Percentiles rank a stretch among this genome's conserved stretches.
These are phyloP conservation scores for Pistacia integerrima DNA, from an alignment of 345 rosid genomes.

Conservation along the genomic window DNA sequence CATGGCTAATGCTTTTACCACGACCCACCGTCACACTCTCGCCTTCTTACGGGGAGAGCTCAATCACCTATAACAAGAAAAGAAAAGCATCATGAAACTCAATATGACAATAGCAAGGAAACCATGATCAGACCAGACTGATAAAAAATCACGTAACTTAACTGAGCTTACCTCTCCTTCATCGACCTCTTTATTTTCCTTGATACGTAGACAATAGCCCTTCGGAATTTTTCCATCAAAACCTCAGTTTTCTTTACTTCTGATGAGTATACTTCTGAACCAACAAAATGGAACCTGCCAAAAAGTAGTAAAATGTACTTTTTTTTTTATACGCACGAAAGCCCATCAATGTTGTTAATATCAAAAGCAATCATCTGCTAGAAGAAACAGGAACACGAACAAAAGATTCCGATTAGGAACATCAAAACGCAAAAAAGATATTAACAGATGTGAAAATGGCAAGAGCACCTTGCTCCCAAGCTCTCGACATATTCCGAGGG, in stretches of 20 bases:
- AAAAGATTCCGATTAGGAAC: not conserved
- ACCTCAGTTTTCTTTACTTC: slow-evolving; percentile 99
- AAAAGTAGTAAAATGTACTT: slow-evolving; percentile 5
- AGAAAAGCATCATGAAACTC: slow-evolving; percentile 24
- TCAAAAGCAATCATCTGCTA: slow-evolving; percentile 1
- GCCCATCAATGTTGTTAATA: not conserved
- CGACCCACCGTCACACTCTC: slow-evolving; percentile 93
- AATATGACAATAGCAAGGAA: not conserved
- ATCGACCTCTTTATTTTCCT: slow-evolving; percentile 96
- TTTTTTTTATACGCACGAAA: not conserved
- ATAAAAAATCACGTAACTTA: not conserved
- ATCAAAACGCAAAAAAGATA: not conserved
- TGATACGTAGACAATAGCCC: slow-evolving; percentile 92
- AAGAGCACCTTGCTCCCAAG: slow-evolving; percentile 87
- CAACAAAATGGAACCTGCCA: slow-evolving; percentile 95
- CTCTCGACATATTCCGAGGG: slow-evolving; percentile 93
- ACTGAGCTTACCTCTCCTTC: slow-evolving; percentile 87
- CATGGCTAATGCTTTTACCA: slow-evolving; percentile 98
- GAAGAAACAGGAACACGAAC: not conserved
- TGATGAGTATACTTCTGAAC: slow-evolving; percentile 97
- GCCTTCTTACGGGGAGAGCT: slow-evolving; percentile 95
- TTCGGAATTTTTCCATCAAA: slow-evolving; percentile 94
- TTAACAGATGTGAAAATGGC: not conserved
- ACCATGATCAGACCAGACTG: slow-evolving; percentile 15
- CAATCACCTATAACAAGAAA: slow-evolving; percentile 69